Base-by-base conservation (phyloP, 2,329 filamentous ascomycete species). In the Nothophaeocryptopus gaeumannii region DNA sequence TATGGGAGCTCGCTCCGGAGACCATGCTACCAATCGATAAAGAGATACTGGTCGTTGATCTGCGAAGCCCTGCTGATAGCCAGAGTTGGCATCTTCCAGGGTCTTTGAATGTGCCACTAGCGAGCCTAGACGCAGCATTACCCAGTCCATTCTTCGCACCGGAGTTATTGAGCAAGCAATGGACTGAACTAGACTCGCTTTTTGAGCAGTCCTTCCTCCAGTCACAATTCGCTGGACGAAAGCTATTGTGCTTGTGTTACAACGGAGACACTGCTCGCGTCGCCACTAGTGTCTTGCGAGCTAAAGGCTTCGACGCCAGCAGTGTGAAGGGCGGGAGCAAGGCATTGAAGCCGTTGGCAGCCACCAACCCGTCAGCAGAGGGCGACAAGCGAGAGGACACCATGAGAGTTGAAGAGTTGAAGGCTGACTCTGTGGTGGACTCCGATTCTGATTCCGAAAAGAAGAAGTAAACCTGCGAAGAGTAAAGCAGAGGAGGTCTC, bases 231-330 rank as follows among this genome's bases (percentile, higher is more conserved):
- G 37, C 51, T 5, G 65, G 56, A 3, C 70, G 68, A 47, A 68
- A 69, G 5, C 60, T 78, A 10, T 58, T 81, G 9, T 57, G 80
- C 8, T 60, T 78, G 8, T 81, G 78, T 59, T 80, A 81, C 44
- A 68, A 78, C 39, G 79, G 79, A 2, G 77, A 82, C 50, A 77
- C 73, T 29, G 71, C 78, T 4, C 70, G 79, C 0, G 72, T 82
- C 5, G 79, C 78, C 2, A 76, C 76, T 2, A 80, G 77, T 45
- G 72, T 82, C 2, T 60, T 82, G 40, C 69, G 78, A 5, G 77
- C 75, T 0, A 78, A 76, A 54, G 77, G 74, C 3, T 52, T 54
- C 26, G 42, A 41, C 11, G 51, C 51, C 7, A 42, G 46, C 9
- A 54, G 51, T 36, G 43, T 54, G 8, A 54, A 45, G 11, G 51